Evolutionary conservation across 2,329 filamentous ascomycete genomes (phyloP).

Genomic region (Sordariomycetes sp.): DNA sequence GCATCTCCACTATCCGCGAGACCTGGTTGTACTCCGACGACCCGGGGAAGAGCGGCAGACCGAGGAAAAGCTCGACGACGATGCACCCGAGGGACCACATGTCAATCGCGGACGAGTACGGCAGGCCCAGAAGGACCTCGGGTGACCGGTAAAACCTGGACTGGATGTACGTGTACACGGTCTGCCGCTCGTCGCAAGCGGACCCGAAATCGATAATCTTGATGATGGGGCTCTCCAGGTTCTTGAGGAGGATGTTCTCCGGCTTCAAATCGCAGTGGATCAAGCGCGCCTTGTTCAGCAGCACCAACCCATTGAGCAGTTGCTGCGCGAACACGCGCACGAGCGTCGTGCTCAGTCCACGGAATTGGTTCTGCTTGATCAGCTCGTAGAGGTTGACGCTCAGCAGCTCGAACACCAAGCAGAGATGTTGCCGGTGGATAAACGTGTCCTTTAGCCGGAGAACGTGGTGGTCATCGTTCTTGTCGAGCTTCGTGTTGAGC

Average conservation of each 20-base stretch:
- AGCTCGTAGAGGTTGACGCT: slow-evolving; percentile 97
- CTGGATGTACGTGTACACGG: slow-evolving; percentile 98
- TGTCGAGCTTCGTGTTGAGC: slow-evolving; percentile 97
- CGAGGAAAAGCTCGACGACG: slow-evolving; percentile 92
- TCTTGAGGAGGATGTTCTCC: slow-evolving; percentile 95
- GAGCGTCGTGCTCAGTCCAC: slow-evolving; percentile 88
- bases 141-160: slow-evolving; percentile 96
- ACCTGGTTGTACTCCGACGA: slow-evolving; percentile 99
- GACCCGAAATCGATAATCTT: slow-evolving; percentile 99
- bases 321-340: slow-evolving; percentile 97
- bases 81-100: slow-evolving; percentile 99
- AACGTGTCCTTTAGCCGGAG: slow-evolving; percentile 94
- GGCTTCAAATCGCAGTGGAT: slow-evolving; percentile 98
- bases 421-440: slow-evolving; percentile 93
- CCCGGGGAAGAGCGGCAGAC: slow-evolving; percentile 80
- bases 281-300: slow-evolving; percentile 89
- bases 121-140: slow-evolving; percentile 86
- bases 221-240: slow-evolving; percentile 96
- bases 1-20: slow-evolving; percentile 93
- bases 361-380: slow-evolving; percentile 99
- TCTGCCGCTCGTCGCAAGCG: slow-evolving; percentile 94
- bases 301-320: slow-evolving; percentile 77
- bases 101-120: slow-evolving; percentile 96
- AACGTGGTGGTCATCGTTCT: slow-evolving; percentile 96
- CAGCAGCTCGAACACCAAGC: slow-evolving; percentile 87